Percentiles rank a stretch among this genome's conserved stretches.
Conservation (phyloP, 306 rosid genomes). For the Sindora glabra region DNA sequence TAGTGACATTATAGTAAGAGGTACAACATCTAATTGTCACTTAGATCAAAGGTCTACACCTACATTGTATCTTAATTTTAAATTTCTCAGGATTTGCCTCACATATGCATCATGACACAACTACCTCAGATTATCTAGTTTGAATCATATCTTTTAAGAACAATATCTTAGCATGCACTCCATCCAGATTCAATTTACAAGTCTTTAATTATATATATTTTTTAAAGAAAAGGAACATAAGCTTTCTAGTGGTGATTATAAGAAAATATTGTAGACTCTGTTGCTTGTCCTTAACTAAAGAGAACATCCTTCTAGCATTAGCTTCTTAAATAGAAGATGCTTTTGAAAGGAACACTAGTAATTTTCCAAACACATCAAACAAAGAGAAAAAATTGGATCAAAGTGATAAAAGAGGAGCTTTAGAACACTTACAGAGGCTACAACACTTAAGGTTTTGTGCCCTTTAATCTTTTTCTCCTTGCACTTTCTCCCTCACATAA, state of each 20-base stretch:
- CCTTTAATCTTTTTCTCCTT: too few species aligned
- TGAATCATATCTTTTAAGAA: too few species aligned
- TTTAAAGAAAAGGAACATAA: slow-evolving; percentile 7
- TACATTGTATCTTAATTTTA: slow-evolving; percentile 9
- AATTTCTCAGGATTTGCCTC: slow-evolving; percentile 4
- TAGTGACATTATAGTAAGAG: slow-evolving; percentile 9
- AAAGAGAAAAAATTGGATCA: too few species aligned
- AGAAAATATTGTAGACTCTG: slow-evolving; percentile 4
- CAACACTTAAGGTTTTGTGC: too few species aligned
- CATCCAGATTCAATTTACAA: slow-evolving; percentile 34
- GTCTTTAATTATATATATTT: neutral
- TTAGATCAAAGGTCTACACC: slow-evolving; percentile 17
- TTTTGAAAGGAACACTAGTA: too few species aligned
- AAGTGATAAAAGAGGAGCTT: too few species aligned
- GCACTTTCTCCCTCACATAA: too few species aligned
- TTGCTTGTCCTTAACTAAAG: slow-evolving; percentile 14
- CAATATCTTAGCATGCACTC: slow-evolving; percentile 40
- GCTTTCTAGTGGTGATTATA: slow-evolving; percentile 9
- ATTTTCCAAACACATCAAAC: too few species aligned
- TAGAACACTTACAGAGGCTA: too few species aligned
- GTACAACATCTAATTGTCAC: slow-evolving; percentile 22
- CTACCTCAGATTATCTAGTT: too few species aligned
- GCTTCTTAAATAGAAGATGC: slow-evolving; percentile 29
- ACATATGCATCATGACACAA: neutral
- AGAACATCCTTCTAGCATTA: slow-evolving; percentile 19